Conservation (phyloP, 176 grass and related monocot genomes). For the Calamus simplicifolius region DNA sequence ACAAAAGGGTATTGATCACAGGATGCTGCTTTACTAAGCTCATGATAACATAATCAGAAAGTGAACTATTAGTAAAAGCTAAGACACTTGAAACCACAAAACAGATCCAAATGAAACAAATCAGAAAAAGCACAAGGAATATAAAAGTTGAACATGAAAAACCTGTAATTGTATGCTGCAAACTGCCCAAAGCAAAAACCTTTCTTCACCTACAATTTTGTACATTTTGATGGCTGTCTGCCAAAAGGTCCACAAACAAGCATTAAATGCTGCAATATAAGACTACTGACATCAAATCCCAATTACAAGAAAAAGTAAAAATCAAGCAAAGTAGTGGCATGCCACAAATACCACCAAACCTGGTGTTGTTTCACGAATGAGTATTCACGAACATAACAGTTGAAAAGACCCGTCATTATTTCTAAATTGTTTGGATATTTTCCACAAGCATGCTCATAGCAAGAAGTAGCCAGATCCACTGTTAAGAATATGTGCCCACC, state of each 20-base stretch:
- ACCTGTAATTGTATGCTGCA: constrained; percentile 97
- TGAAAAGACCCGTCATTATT: constrained; percentile 98
- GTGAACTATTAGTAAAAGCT: neutral
- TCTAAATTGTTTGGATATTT: constrained; percentile 91
- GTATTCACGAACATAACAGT: constrained; percentile 90
- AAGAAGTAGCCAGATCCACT: constrained; percentile 99
- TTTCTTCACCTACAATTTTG: constrained; percentile 90
- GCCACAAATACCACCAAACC: constrained; percentile 26
- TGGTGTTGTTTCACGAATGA: constrained; percentile 97
- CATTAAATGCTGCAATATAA: constrained; percentile 1
- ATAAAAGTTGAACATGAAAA: constrained; percentile 1
- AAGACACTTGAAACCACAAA: neutral
- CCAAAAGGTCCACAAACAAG: constrained; percentile 30
- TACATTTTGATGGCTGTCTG: constrained; percentile 99
- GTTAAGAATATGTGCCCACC: constrained; percentile 16
- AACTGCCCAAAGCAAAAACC: constrained; percentile 96
- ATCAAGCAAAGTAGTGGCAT: neutral
- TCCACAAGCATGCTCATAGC: constrained; percentile 83
- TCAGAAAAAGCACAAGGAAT: constrained; percentile 1
- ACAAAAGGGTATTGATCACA: too few species aligned
- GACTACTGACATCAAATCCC: too few species aligned
- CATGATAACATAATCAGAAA: too few species aligned
- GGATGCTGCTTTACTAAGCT: too few species aligned
- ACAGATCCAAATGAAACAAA: neutral
- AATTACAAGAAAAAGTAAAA: neutral